Conservation (phyloP, 345 rosid species). For the Alliaria petiolata region DNA sequence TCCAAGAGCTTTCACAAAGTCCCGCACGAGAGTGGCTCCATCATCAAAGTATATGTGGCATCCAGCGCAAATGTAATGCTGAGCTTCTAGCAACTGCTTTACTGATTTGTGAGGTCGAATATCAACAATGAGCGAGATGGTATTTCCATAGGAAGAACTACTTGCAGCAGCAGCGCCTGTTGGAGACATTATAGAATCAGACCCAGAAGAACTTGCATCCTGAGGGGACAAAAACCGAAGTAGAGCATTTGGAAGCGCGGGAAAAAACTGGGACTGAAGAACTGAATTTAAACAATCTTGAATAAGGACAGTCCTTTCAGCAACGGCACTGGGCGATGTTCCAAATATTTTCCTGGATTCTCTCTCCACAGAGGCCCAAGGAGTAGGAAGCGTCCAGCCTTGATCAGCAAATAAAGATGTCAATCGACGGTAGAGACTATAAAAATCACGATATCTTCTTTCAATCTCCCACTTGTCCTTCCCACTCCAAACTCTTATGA, state of each 20-base stretch:
- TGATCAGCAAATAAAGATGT: slow-evolving; percentile 68
- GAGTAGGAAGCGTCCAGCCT: slow-evolving; percentile 83
- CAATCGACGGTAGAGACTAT: slow-evolving; percentile 72
- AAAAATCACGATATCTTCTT: slow-evolving; percentile 91
- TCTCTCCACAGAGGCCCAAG: slow-evolving; percentile 77
- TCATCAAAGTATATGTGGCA: slow-evolving; percentile 86
- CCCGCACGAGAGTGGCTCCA: slow-evolving; percentile 62
- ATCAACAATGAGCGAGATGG: slow-evolving; percentile 79
- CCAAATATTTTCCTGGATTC: slow-evolving; percentile 86
- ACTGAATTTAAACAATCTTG: slow-evolving; percentile 77
- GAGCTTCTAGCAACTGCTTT: slow-evolving; percentile 78
- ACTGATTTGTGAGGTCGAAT: slow-evolving; percentile 56
- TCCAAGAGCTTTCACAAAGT: slow-evolving; percentile 72
- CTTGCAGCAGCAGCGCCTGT: slow-evolving; percentile 33
- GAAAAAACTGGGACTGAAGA: slow-evolving; percentile 52
- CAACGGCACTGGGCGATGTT: slow-evolving; percentile 73
- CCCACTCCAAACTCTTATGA: slow-evolving; percentile 75
- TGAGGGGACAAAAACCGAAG: slow-evolving; percentile 74
- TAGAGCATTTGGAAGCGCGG: slow-evolving; percentile 62
- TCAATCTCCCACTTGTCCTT: slow-evolving; percentile 85
- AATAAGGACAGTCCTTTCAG: slow-evolving; percentile 82
- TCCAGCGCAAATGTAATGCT: slow-evolving; percentile 88
- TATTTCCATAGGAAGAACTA: slow-evolving; percentile 71
- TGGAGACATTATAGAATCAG: slow-evolving; percentile 36
- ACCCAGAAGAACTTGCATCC: slow-evolving; percentile 51